phyloP scores from a whole-genome alignment of 2,329 filamentous ascomycete species.

The Nemania diffusa region DNA sequence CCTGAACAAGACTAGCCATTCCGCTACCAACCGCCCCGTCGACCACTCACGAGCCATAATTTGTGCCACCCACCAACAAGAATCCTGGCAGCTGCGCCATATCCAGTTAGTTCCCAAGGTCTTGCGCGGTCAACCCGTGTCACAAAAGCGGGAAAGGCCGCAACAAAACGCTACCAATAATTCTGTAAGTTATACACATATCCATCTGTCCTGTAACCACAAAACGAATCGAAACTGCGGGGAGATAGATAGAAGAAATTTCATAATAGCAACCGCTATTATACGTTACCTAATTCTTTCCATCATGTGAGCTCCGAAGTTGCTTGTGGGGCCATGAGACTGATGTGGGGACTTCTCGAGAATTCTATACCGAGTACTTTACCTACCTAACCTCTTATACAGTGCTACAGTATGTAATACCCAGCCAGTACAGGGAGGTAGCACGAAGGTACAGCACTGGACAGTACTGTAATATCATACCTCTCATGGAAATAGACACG shows the following conservation, averaged over 20 bases:
- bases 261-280: slow-evolving; percentile 3
- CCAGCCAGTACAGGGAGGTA: too few relatives aligned
- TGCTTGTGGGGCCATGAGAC: not conserved
- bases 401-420: too few relatives aligned
- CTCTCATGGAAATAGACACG: not conserved
- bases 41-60: slow-evolving; percentile 1
- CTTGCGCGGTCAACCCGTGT: not conserved
- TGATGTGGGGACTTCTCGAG: not conserved
- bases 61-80: not conserved
- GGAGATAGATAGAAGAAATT: not conserved
- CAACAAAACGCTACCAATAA: not conserved
- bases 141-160: slow-evolving; percentile 26
- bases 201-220: too few relatives aligned
- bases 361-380: not conserved
- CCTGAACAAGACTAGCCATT: slow-evolving; percentile 4
- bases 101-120: slow-evolving; percentile 8
- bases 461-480: not conserved
- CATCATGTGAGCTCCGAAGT: slow-evolving; percentile 15
- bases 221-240: not conserved
- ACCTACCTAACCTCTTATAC: too few relatives aligned
- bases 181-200: too few relatives aligned
- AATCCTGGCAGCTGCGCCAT: not conserved
- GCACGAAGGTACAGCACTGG: not conserved
- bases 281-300: not conserved
- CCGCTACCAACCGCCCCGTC: slow-evolving; percentile 2